phyloP scores from a whole-genome alignment of 805 yeast species.

The Metschnikowia noctiluminum region DNA sequence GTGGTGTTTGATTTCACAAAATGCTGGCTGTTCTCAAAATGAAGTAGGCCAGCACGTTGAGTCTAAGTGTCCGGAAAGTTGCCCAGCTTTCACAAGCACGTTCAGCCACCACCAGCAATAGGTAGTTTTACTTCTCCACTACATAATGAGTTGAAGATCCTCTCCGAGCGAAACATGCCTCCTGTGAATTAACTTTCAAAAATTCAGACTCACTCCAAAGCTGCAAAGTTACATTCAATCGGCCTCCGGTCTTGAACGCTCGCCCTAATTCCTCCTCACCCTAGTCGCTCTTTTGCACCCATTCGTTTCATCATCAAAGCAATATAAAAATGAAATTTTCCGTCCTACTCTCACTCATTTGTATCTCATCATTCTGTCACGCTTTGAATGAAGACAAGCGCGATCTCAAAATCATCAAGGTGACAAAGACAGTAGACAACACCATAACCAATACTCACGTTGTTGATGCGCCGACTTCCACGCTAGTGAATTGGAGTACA shows the following conservation, averaged over 20 bases:
- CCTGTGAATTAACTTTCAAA: too few species aligned
- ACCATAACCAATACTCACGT: constrained; percentile 31
- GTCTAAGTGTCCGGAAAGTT: too few species aligned
- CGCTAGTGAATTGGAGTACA: constrained; percentile 27
- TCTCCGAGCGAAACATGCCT: too few species aligned
- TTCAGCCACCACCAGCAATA: too few species aligned
- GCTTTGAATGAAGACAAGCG: constrained; percentile 12
- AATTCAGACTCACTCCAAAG: too few species aligned
- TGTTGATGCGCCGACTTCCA: constrained; percentile 29
- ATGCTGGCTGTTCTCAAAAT: background rate
- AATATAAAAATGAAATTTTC: constrained; percentile 10
- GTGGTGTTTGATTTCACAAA: background rate
- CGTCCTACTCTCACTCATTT: constrained; percentile 10
- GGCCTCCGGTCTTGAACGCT: too few species aligned
- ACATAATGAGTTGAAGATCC: too few species aligned
- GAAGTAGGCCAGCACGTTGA: too few species aligned
- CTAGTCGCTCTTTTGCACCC: constrained; percentile 8
- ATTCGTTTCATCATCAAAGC: background rate
- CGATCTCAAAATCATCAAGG: constrained; percentile 26
- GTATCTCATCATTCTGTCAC: constrained; percentile 3
- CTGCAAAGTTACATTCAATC: too few species aligned
- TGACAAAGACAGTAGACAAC: constrained; percentile 35
- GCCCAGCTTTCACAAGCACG: too few species aligned
- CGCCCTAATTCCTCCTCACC: constrained; percentile 8
- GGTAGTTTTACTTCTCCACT: too few species aligned